Evolutionary conservation across 2,329 filamentous ascomycete genomes (phyloP), one percentile per base, ranked within the genome.

Genomic region (Fusarium paranaense): DNA sequence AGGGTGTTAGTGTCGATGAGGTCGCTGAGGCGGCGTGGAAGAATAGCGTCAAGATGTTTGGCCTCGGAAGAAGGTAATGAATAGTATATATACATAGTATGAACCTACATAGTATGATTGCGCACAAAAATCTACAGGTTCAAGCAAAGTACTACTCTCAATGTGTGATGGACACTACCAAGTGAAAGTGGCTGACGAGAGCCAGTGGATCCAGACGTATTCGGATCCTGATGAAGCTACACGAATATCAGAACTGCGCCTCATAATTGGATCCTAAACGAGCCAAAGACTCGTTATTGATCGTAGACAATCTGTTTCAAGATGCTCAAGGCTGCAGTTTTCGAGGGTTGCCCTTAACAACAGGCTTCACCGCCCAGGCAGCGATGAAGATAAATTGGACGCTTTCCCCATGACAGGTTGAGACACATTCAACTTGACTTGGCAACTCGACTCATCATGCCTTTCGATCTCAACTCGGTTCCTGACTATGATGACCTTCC

Each of bases 1-100:
- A 86, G 67, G 85, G 83, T 0, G 45, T 84, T 2, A 47, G 72
- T 2, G 80, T 87, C 0, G 82, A 86, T 22, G 83, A 87, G 56
- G 82, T 88, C 27, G 82, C 81, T 0, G 77, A 83, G 10, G 82
- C 81, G 13, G 82, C 82, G 3, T 83, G 81, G 81, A 72, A 40
- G 47, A 84, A 84, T 38, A 83, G 82, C 9, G 65, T 79, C 1
- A 69, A 56, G 13, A 83, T 83, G 82, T 79, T 79, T 73, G 71
- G 78, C 8, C 70, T 79, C 9, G 77, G 73, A 37, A 54, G 73
- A 64, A 67, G 70, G 33, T 74, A 67, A 37, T 57, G 25, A 16
- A 33, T 38, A 13, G 25, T 20, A 62, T 18, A 35, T 27, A 22
- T 32, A 11, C 2, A 38, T 13, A 14, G 16, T 11, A 52, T 13